These are phyloP conservation scores for Suillus weaverae DNA, from an alignment of 768 basidiomycete species.

Conservation along the genomic window DNA sequence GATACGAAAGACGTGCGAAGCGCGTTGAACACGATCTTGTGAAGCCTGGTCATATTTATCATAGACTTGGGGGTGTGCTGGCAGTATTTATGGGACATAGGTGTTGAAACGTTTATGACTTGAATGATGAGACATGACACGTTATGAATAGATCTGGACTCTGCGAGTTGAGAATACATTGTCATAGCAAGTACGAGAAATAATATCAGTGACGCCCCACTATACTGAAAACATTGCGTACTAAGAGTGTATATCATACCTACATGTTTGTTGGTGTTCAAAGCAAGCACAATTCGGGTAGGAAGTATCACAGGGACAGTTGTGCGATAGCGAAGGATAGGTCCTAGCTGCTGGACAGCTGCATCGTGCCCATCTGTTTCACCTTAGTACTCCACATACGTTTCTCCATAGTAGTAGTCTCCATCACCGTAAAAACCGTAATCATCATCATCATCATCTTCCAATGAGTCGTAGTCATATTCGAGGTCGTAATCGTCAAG, in stretches of 20 bases:
- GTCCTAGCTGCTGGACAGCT: neutral
- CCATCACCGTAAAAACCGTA: neutral
- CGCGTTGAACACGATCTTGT: slow-evolving; percentile 45
- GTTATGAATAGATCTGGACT: neutral
- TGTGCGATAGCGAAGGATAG: neutral
- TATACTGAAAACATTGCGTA: neutral
- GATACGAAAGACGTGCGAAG: slow-evolving; percentile 64
- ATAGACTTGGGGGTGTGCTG: neutral
- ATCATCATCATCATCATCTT: neutral
- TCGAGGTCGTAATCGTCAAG: neutral
- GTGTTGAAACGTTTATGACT: neutral
- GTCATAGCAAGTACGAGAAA: neutral
- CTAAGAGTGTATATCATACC: neutral
- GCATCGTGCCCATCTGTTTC: neutral
- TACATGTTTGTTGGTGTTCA: neutral
- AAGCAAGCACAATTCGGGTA: neutral
- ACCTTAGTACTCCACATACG: neutral
- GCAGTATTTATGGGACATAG: neutral
- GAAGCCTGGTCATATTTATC: neutral
- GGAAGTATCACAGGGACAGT: neutral
- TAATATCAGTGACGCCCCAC: neutral
- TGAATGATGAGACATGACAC: neutral
- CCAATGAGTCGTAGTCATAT: neutral
- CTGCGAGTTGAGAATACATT: neutral
- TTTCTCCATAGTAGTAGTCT: neutral